Base-by-base conservation (phyloP, 23 red algal species). In the Gracilaria caudata region DNA sequence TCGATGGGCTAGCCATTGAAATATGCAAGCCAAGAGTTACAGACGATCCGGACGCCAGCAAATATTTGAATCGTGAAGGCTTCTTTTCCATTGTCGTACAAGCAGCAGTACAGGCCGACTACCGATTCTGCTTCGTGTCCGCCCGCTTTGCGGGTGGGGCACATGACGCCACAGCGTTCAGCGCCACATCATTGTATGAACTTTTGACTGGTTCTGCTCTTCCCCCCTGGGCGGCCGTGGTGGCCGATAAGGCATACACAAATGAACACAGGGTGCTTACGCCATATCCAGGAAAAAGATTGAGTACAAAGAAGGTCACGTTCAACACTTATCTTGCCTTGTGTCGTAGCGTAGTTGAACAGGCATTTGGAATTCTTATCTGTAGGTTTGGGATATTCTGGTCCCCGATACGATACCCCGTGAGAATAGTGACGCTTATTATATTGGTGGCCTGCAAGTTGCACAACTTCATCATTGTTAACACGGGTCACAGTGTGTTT, bases 201-300 rank as follows among this genome's bases (percentile, higher is more conserved):
- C 9, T 77, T 0, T 17, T 77, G 29, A 45, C 1, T 5, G 10
- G 73, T 0, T 2, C 30, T 14, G 10, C 7, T 4, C 51, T 77
- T 12, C 73, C 73, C 0, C 1, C 24, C 0, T 77, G 73, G 35
- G 49, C 73, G 0, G 49, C 49, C 0, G 73, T 55, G 1, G 8
- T 77, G 16, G 43, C 24, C 0, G 73, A 49, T 21, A 39, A 77
- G 12, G 73, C 73, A 4, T 77, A 77, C n/a, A 11, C 43, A 1
- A 77, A 77, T 33, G 73, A 77, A 17, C 26, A 30, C 12, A 9
- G 49, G 12, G 9, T 77, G 3, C 43, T 77, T 25, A 77, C 73
- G n/a, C 73, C 73, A 1, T 77, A 51, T 33, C 49, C 73, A 7
- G 39, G 37, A 10, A 6, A 7, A 1, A 8, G 7, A 17, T 55